Percentiles rank a stretch among this genome's conserved stretches.
These are phyloP conservation scores for Coemansia aciculifera DNA, from an alignment of 192 early-diverging fungal species.

Conservation along the genomic window DNA sequence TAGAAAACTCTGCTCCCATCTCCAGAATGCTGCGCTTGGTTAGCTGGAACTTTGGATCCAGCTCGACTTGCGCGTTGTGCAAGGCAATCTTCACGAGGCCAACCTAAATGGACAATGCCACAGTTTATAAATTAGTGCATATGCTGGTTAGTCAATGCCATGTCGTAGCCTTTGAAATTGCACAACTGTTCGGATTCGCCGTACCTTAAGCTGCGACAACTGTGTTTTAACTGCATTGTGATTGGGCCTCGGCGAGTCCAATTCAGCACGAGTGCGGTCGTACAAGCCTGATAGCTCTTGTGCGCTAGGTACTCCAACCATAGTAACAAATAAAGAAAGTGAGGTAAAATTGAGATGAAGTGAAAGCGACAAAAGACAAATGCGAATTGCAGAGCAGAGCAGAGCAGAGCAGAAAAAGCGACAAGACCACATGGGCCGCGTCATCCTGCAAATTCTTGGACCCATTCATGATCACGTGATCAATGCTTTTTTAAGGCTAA, in stretches of 20 bases:
- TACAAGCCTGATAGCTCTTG: constrained; percentile 22
- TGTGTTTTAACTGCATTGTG: constrained; percentile 34
- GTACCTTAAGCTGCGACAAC: constrained; percentile 54
- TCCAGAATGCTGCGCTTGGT: constrained; percentile 67
- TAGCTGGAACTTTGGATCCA: constrained; percentile 32
- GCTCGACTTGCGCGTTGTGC: constrained; percentile 29
- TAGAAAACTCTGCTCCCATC: constrained; percentile 84
- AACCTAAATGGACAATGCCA: constrained; percentile 25
- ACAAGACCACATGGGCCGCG: not conserved
- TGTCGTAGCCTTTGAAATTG: not conserved
- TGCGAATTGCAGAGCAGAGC: not conserved
- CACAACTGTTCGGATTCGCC: not conserved
- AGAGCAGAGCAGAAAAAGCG: no score
- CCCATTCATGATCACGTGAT: not conserved
- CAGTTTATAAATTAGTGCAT: not conserved
- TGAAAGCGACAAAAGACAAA: not conserved
- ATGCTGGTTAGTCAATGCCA: not conserved
- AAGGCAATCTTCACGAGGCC: constrained; percentile 36
- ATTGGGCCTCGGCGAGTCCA: constrained; percentile 43
- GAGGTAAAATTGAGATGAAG: not conserved
- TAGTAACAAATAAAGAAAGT: constrained; percentile 10
- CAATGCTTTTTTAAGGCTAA: not conserved
- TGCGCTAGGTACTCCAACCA: constrained; percentile 15
- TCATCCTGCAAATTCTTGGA: not conserved
- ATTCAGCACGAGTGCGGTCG: constrained; percentile 34